phyloP scores from a whole-genome alignment of 1,139 yeast genomes.

The Zygosaccharomyces pseudobailii region DNA sequence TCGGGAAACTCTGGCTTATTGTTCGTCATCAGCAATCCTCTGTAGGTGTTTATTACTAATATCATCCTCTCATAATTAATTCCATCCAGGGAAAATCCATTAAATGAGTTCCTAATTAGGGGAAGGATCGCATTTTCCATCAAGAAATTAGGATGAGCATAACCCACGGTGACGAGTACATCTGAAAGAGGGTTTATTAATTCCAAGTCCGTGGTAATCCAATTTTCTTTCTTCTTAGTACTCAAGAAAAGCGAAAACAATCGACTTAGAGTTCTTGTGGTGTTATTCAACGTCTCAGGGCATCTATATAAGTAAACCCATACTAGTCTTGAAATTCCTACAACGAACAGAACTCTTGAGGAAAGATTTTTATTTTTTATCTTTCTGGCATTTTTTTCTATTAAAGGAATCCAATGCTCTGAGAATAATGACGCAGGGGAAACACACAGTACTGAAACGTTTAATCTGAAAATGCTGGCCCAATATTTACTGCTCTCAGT shows the following conservation, averaged over 20 bases:
- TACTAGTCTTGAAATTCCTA: constrained; percentile 63
- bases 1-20: constrained; percentile 74
- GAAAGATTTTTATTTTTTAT: constrained; percentile 44
- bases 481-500: constrained; percentile 50
- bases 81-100: constrained; percentile 55
- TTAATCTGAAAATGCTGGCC: constrained; percentile 66
- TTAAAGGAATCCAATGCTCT: constrained; percentile 64
- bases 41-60: constrained; percentile 66
- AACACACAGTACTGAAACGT: constrained; percentile 73
- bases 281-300: constrained; percentile 82
- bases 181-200: constrained; percentile 66
- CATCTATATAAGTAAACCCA: constrained; percentile 91
- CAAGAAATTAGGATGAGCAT: constrained; percentile 70
- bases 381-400: constrained; percentile 47
- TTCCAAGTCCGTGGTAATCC: constrained; percentile 59
- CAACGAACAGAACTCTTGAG: constrained; percentile 60
- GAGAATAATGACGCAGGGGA: constrained; percentile 75
- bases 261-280: constrained; percentile 61
- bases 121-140: constrained; percentile 71
- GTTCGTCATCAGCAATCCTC: constrained; percentile 61
- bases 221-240: constrained; percentile 60
- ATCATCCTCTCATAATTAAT: constrained; percentile 66
- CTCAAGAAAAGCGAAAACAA: constrained; percentile 56
- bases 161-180: constrained; percentile 70
- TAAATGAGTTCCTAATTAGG: constrained; percentile 50